Base-by-base conservation (phyloP, 306 rosid genomes). In the Erythrophleum fordii region DNA sequence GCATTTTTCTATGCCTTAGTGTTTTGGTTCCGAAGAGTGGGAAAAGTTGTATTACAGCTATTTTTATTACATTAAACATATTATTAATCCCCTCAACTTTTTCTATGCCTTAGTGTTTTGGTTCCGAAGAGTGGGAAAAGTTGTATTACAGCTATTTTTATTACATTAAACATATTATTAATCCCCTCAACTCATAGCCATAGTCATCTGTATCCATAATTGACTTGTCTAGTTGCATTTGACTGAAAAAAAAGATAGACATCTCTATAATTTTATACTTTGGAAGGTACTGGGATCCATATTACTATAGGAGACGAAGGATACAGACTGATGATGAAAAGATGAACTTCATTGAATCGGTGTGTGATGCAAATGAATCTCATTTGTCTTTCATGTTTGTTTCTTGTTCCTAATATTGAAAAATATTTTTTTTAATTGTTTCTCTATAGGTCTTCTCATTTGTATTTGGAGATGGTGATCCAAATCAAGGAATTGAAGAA, bases 401-500 rank as follows among this genome's bases (percentile, higher is more conserved):
- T 61, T 44, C 22, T 58, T 39, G n/a, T 59, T 51, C 72, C 81
- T 73, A 31, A 12, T 74, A 67, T 35, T 76, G 37, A 62, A 45
- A 11, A 23, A 58, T 58, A n/a, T 80, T 60, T 81, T 51, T 80
- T 31, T 70, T 13, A 26, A 18, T 59, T 75, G 52, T 75, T 51
- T 86, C 31, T 86, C 23, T 52, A 46, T 69, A 96, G 99, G 93
- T 92, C 67, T 96, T 96, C 88, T 96, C 99, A 76, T 90, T 93
- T 79, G 99, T 96, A 41, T 96, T 96, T 83, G 99, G 99, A 76
- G 99, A 96, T 58, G 99, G 99, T 67, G 98, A 96, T 90, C 99
- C 99, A 45, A 96, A 96, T 93, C 97, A 93, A 96, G 99, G 97
- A 93, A 93, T 93, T 34, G 99, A 96, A 93, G 99, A 96, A 90